Conservation (phyloP, 192 early-diverging fungal species). For the Backusella circina region DNA sequence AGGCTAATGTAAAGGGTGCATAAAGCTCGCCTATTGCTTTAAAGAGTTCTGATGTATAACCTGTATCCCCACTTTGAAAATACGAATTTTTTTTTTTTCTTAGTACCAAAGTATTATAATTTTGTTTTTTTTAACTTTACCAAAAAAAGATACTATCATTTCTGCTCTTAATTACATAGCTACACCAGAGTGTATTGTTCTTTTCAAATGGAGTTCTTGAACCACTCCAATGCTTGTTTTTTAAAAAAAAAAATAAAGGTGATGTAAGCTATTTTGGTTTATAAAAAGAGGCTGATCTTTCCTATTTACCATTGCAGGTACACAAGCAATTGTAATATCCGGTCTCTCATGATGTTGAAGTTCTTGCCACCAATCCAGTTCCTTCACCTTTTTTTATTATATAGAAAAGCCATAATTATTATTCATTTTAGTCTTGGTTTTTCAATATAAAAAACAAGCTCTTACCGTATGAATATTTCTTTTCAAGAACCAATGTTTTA, state of each 20-base stretch:
- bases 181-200: slow-evolving; percentile 38
- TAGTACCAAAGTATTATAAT: not conserved
- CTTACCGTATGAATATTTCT: slow-evolving; percentile 45
- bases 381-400: slow-evolving; percentile 32
- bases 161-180: slow-evolving; percentile 43
- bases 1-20: slow-evolving; percentile 49
- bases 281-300: not conserved
- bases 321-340: slow-evolving; percentile 34
- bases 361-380: slow-evolving; percentile 59
- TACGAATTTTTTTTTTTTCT: not conserved
- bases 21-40: slow-evolving; percentile 47
- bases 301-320: slow-evolving; percentile 31
- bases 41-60: slow-evolving; percentile 46
- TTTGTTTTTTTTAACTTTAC: slow-evolving; percentile 14
- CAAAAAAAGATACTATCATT: slow-evolving; percentile 46
- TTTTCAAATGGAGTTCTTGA: slow-evolving; percentile 29
- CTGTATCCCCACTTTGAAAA: slow-evolving; percentile 42
- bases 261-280: not conserved
- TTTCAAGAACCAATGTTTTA: slow-evolving; percentile 42
- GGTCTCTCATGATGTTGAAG: slow-evolving; percentile 31
- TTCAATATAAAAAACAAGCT: not conserved
- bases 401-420: not conserved
- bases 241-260: slow-evolving; percentile 12
- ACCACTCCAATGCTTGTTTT: slow-evolving; percentile 31
- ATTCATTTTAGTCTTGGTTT: not conserved